Evolutionary conservation across 108 stramenopile genomes (phyloP), one percentile per base, ranked within the genome.

Genomic region (Fragilaria crotonensis): DNA sequence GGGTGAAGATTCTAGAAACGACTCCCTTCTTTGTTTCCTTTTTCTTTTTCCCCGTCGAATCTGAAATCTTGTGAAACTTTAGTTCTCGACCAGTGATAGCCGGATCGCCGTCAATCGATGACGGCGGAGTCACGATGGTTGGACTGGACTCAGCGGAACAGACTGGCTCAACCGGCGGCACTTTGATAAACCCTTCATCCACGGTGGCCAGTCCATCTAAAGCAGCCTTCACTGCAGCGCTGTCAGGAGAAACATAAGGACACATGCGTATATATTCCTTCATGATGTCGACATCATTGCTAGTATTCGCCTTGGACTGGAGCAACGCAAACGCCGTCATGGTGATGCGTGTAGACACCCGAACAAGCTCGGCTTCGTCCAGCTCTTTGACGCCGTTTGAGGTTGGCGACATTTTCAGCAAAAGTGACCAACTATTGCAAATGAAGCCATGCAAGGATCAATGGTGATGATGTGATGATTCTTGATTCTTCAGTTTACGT

Each of bases 231-330:
- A 52, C 26, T 3, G 51, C 51, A 26, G 51, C 23, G 26, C 51
- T 52, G 26, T 52, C 51, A 2, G 25, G 25, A 25, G 51, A 52
- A 25, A 52, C 23, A 23, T 26, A 52, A 25, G 51, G 51, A 52
- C 51, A 52, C 21, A 25, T 52, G 18, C 18, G 22, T 25, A 52
- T 52, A 22, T 52, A 52, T 52, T 52, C 25, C 4, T 26, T 52
- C 51, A 52, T 52, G 2, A 52, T 25, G 25, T 25, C 25, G 2
- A 52, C 21, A 1, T 52, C 51, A 52, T 23, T 41, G 11, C 7
- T 11, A 14, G 36, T 41, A 11, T 41, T 41, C 14, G 36, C 7
- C 14, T 41, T 41, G 36, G 36, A 41, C 36, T 41, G 36, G 14
- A 41, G 36, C 14, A 11, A 7, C 36, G 11, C 36, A 41, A 41